Evolutionary conservation across 164 flowering plant genomes (phyloP), one percentile per base, ranked within the genome.

Genomic region (Platanus orientalis): DNA sequence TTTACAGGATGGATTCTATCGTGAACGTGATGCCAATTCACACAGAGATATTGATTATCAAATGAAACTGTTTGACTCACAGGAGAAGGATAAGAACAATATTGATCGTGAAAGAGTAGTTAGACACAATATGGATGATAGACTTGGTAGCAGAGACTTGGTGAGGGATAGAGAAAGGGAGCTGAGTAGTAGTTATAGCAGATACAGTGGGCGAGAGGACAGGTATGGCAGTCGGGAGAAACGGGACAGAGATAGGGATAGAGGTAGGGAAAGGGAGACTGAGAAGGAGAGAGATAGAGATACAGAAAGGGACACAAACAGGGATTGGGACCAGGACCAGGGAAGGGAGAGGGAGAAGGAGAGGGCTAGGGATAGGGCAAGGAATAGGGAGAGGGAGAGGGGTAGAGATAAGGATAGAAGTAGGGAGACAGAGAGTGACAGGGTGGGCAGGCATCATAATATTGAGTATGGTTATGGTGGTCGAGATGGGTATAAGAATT

Each of bases 81-180:
- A 60, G 34, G 72, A 64, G 56, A 75, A 67, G 40, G 39, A 50
- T 49, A 63, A 42, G 30, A 61, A 69, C 60, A 77, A 69, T 58
- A 70, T 65, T 16, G 83, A 78, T 52, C 72, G 49, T 36, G 77
- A 71, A 25, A 67, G 57, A 50, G 64, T 44, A 63, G 72, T 64
- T 48, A 47, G 48, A 63, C 55, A 49, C 20, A 62, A 55, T 54
- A 60, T 63, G 67, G 77, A 72, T 49, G 52, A 50, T 14, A 7
- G n/a, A 13, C 56, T 23, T 54, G 47, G 49, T 34, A 55, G 36
- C 14, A 54, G 65, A 55, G 61, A 47, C 30, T 16, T 40, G 61
- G 65, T 48, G 44, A 74, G 66, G 57, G 72, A 66, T 49, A 73
- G 69, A 45, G 81, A 69, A 29, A 75, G 76, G 59, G 83, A 77